A percentile compares a stretch with the other conserved stretches of the same genome.
These are phyloP conservation scores for Carex kokanica DNA, from an alignment of 176 grass and related monocot species.

Conservation along the genomic window DNA sequence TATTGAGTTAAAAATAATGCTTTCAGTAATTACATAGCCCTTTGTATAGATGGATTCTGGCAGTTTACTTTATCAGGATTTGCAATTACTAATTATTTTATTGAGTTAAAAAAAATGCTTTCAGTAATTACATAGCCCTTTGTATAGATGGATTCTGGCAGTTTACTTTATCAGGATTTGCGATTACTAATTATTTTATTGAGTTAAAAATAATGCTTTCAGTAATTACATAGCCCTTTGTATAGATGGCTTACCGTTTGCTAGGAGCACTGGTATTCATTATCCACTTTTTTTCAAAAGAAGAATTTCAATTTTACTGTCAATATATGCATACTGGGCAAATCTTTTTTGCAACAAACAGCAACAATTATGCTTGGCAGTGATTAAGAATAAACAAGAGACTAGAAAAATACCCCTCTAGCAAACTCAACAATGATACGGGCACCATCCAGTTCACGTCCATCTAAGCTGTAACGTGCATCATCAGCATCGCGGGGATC, in stretches of 20 bases:
- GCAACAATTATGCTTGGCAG: neutral
- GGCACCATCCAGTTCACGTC: slow-evolving; percentile 89
- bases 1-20: neutral
- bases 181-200: neutral
- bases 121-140: neutral
- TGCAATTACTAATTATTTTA: neutral
- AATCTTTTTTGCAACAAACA: neutral
- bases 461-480: slow-evolving; percentile 80
- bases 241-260: neutral
- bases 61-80: neutral
- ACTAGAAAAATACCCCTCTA: slow-evolving; percentile 60
- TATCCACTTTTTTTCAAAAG: neutral
- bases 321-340: neutral
- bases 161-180: neutral
- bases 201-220: neutral
- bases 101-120: neutral
- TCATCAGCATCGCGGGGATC: slow-evolving; percentile 96
- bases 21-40: neutral
- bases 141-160: neutral
- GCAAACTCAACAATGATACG: slow-evolving; percentile 91
- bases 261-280: neutral
- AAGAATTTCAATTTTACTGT: neutral
- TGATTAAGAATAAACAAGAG: neutral
- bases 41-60: neutral
- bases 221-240: neutral